Conservation (phyloP, 2,329 filamentous ascomycete species). For the Trichoderma oligosporum region DNA sequence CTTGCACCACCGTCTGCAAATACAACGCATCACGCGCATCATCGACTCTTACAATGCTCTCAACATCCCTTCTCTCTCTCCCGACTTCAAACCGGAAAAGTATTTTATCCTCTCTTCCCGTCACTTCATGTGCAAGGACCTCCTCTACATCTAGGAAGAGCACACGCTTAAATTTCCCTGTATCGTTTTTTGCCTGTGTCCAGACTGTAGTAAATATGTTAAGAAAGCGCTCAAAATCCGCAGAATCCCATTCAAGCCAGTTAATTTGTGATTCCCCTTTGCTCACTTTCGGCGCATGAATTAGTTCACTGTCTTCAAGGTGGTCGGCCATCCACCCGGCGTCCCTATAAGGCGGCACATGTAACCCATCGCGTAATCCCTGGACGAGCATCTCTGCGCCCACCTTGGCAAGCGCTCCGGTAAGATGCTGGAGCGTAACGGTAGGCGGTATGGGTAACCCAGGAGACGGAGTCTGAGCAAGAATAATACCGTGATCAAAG, state of each 20-base stretch:
- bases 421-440: conserved; percentile 43
- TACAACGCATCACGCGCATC: conserved; percentile 23
- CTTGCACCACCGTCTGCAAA: conserved; percentile 24
- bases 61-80: background rate
- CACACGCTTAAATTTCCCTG: conserved; percentile 32
- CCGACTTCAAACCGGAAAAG: conserved; percentile 21
- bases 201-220: conserved; percentile 65
- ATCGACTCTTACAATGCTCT: conserved; percentile 18
- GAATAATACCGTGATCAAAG: conserved; percentile 76
- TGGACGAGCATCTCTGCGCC: conserved; percentile 69
- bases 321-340: conserved; percentile 29
- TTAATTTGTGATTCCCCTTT: conserved; percentile 60
- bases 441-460: conserved; percentile 49
- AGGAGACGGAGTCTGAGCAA: conserved; percentile 63
- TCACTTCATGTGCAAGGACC: conserved; percentile 22
- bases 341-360: conserved; percentile 57
- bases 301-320: conserved; percentile 23
- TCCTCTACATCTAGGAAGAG: conserved; percentile 38
- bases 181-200: conserved; percentile 41
- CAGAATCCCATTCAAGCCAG: conserved; percentile 52
- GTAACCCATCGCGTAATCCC: conserved; percentile 59
- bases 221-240: conserved; percentile 52
- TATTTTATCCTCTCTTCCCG: conserved; percentile 7
- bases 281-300: conserved; percentile 69
- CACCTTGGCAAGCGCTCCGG: conserved; percentile 52